A percentile compares a stretch with the other conserved stretches of the same genome.
These are phyloP conservation scores for Diplodia seriata DNA, from an alignment of 2,329 filamentous ascomycete genomes.

Conservation along the genomic window DNA sequence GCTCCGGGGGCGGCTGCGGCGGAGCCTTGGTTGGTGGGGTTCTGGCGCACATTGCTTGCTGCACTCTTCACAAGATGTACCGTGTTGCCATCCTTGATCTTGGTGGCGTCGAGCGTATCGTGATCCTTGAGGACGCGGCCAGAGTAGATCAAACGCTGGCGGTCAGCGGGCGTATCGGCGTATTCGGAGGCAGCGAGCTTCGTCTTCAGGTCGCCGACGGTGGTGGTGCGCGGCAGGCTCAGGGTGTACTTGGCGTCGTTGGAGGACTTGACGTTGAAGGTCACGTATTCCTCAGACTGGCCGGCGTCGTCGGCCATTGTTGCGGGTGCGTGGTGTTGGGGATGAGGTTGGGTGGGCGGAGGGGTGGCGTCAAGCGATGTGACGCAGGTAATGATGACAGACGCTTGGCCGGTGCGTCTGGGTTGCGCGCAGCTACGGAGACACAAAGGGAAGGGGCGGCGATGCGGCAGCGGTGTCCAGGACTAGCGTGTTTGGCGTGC, in stretches of 20 bases:
- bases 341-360: constrained; percentile 28
- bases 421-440: neutral
- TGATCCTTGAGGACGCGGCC: constrained; percentile 95
- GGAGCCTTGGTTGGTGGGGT: constrained; percentile 60
- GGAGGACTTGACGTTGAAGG: constrained; percentile 98
- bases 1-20: constrained; percentile 56
- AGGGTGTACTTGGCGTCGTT: constrained; percentile 83
- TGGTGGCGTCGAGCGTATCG: constrained; percentile 83
- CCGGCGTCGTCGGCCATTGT: constrained; percentile 70
- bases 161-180: constrained; percentile 84
- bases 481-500: neutral
- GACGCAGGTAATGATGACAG: constrained; percentile 27
- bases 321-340: constrained; percentile 34
- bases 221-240: constrained; percentile 77
- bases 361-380: constrained; percentile 18
- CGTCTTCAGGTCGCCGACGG: constrained; percentile 84
- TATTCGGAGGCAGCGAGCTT: constrained; percentile 83
- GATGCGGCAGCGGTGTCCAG: neutral
- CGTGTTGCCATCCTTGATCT: constrained; percentile 95
- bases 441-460: neutral
- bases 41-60: constrained; percentile 77
- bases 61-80: constrained; percentile 97
- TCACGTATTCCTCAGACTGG: constrained; percentile 75
- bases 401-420: constrained; percentile 1
- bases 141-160: constrained; percentile 96